Conservation (phyloP, 2,329 filamentous ascomycete genomes). For the Hirsutella minnesotensis region DNA sequence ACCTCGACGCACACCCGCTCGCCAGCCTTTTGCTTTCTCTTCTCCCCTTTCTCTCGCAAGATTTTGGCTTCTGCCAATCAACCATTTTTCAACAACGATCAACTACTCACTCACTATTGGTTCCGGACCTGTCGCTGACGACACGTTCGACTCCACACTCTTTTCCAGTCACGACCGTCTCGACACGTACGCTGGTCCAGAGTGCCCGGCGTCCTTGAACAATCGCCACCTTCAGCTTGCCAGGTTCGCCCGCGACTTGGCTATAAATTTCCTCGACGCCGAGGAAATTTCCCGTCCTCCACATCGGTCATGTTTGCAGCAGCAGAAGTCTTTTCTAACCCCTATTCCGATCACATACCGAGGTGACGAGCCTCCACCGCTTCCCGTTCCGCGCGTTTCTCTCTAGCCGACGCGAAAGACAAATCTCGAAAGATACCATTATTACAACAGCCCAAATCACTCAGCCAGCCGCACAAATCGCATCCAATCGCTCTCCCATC, state of each 20-base stretch:
- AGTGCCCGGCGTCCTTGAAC: conserved; percentile 13
- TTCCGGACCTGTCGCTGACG: conserved; percentile 13
- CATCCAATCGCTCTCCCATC: no score
- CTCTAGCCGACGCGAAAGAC: conserved; percentile 6
- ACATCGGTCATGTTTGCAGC: conserved; percentile 42
- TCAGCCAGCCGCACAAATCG: no score
- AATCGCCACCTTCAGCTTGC: conserved; percentile 5
- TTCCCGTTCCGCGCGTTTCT: conserved; percentile 19
- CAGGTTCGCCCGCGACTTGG: conserved; percentile 10
- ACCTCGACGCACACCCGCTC: conserved; percentile 17
- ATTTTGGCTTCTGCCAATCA: conserved; percentile 28
- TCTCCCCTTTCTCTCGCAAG: conserved; percentile 12
- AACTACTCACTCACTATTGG: conserved; percentile 3
- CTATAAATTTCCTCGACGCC: conserved; percentile 13
- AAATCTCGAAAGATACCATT: neutral
- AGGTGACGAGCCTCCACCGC: conserved; percentile 42
- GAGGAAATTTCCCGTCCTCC: conserved; percentile 19
- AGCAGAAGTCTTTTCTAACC: conserved; percentile 40
- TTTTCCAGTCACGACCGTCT: conserved; percentile 5
- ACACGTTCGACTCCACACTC: conserved; percentile 15
- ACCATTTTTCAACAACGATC: conserved; percentile 4
- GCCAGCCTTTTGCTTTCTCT: conserved; percentile 6
- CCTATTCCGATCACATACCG: conserved; percentile 49
- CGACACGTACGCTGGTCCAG: conserved; percentile 12
- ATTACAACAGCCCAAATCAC: neutral